Percentiles rank a stretch among this genome's conserved stretches.
phyloP scores from a whole-genome alignment of 371 early-diverging fungal genomes.

The Rhizopus delemar region DNA sequence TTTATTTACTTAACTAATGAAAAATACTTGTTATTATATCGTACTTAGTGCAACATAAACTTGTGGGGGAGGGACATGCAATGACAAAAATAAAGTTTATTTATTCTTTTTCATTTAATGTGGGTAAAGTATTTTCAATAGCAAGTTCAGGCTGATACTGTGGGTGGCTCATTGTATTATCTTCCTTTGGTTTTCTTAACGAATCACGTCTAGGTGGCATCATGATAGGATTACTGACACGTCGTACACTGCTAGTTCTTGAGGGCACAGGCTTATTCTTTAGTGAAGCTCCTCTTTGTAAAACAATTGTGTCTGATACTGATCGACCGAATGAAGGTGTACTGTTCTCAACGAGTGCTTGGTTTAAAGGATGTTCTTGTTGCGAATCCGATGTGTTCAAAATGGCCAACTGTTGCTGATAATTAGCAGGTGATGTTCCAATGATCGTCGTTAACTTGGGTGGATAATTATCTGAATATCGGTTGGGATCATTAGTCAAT shows the following conservation, averaged over 20 bases:
- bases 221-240: not conserved
- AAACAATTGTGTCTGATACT: conserved; percentile 7
- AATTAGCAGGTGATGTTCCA: conserved; percentile 2
- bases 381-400: not conserved
- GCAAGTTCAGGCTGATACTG: not conserved
- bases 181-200: conserved; percentile 4
- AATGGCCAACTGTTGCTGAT: conserved; percentile 5
- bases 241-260: not conserved
- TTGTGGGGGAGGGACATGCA: no score
- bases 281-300: conserved; percentile 14
- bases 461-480: conserved; percentile 5
- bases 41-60: no score
- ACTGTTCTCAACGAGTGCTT: not conserved
- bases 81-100: no score
- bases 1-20: no score
- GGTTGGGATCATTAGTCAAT: not conserved
- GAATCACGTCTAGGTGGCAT: conserved; percentile 19
- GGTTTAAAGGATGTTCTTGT: not conserved
- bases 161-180: not conserved
- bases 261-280: not conserved
- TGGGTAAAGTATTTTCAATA: not conserved
- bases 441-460: conserved; percentile 18
- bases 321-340: conserved; percentile 5
- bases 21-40: no score
- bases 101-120: no score